A percentile compares a stretch with the other conserved stretches of the same genome.
These are phyloP conservation scores for Aegilops sharonensis DNA, from an alignment of 176 grass and related monocot genomes.

Conservation along the genomic window DNA sequence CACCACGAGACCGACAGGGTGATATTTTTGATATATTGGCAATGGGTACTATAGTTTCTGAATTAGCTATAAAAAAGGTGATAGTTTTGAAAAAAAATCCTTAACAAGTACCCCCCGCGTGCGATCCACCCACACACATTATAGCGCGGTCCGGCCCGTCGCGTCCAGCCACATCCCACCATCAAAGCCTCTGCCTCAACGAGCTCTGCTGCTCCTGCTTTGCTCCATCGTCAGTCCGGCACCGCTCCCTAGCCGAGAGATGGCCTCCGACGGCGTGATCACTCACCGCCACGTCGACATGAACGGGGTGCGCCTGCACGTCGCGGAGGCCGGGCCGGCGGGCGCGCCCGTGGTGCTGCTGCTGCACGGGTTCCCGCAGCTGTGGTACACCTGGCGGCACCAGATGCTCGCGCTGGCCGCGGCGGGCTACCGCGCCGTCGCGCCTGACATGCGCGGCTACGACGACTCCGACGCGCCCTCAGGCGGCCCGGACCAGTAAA, in stretches of 20 bases:
- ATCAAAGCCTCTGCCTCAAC: background rate
- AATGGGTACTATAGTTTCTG: too few relatives aligned
- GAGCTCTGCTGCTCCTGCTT: background rate
- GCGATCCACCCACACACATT: background rate
- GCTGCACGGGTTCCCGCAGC: slow-evolving; percentile 49
- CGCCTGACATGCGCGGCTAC: slow-evolving; percentile 17
- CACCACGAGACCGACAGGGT: too few relatives aligned
- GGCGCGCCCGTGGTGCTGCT: slow-evolving; percentile 32
- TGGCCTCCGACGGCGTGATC: slow-evolving; percentile 7
- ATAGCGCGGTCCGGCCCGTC: background rate
- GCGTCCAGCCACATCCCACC: background rate
- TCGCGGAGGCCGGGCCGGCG: background rate
- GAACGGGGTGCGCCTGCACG: slow-evolving; percentile 39
- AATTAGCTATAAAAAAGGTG: too few relatives aligned
- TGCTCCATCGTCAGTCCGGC: background rate
- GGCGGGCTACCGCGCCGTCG: slow-evolving; percentile 40
- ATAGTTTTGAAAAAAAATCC: too few relatives aligned
- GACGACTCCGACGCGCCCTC: too few relatives aligned
- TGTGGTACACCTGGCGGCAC: slow-evolving; percentile 19
- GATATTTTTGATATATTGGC: too few relatives aligned
- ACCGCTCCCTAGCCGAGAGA: background rate
- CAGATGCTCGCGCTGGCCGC: slow-evolving; percentile 42
- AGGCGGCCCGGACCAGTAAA: too few relatives aligned
- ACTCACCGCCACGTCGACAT: slow-evolving; percentile 41
- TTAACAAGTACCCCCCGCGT: background rate